Conservation (phyloP, 2,329 filamentous ascomycete genomes). For the Pyrenophora graminea region DNA sequence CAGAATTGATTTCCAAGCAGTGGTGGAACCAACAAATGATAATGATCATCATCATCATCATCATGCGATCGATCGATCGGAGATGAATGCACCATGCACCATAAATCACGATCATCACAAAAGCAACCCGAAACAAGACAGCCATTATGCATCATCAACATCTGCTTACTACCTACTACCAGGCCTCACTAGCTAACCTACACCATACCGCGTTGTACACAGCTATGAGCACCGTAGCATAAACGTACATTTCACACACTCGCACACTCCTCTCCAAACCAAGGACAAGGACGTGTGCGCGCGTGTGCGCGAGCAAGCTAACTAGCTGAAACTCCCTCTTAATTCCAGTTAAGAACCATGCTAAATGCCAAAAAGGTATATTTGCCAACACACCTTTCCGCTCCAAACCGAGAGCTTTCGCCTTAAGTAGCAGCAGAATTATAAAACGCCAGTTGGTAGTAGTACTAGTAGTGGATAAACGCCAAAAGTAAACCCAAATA, state of each 20-base stretch:
- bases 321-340: constrained; percentile 1
- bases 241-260: background rate
- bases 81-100: too few relatives aligned
- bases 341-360: constrained; percentile 2
- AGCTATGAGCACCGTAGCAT: background rate
- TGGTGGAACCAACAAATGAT: background rate
- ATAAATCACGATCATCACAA: background rate
- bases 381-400: constrained; percentile 6
- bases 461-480: constrained; percentile 7
- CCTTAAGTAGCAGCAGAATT: background rate
- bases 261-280: background rate
- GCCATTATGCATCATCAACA: background rate
- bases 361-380: constrained; percentile 15
- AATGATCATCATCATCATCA: too few relatives aligned
- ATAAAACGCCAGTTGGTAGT: constrained; percentile 4
- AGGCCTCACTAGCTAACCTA: too few relatives aligned
- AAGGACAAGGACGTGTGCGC: constrained; percentile 2
- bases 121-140: background rate
- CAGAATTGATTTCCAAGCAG: too few relatives aligned
- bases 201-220: background rate
- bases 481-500: constrained; percentile 14
- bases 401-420: constrained; percentile 3
- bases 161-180: background rate
- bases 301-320: constrained; percentile 4
- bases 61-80: too few relatives aligned